phyloP scores from a whole-genome alignment of 805 yeast genomes.

The Yueomyces sp. region DNA sequence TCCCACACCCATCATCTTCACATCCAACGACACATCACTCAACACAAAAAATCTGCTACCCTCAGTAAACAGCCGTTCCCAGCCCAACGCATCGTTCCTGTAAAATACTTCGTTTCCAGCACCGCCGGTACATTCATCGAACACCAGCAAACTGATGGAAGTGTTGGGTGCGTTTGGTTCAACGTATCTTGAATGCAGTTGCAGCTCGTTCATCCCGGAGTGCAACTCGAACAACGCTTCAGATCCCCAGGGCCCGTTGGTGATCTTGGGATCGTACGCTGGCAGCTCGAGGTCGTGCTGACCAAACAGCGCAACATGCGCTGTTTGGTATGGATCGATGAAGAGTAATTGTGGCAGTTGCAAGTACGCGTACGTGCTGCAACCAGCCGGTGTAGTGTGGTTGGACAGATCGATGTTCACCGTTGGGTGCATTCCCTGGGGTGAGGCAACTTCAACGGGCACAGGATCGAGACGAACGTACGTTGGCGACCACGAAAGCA shows the following conservation, averaged over 20 bases:
- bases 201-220: slow-evolving; percentile 22
- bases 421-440: slow-evolving; percentile 29
- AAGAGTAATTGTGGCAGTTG: slow-evolving; percentile 34
- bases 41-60: too few relatives aligned
- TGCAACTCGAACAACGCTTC: slow-evolving; percentile 28
- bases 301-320: slow-evolving; percentile 34
- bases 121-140: too few relatives aligned
- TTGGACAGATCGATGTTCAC: slow-evolving; percentile 9
- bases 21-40: too few relatives aligned
- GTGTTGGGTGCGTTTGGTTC: slow-evolving; percentile 19
- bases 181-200: slow-evolving; percentile 40
- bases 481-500: slow-evolving; percentile 8
- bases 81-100: too few relatives aligned
- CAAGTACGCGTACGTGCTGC: slow-evolving; percentile 23
- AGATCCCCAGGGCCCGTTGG: slow-evolving; percentile 31
- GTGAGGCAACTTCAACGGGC: slow-evolving; percentile 7
- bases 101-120: too few relatives aligned
- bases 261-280: slow-evolving; percentile 24
- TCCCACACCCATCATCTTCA: too few relatives aligned
- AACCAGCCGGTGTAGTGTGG: background rate
- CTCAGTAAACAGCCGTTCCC: too few relatives aligned
- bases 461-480: slow-evolving; percentile 4
- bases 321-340: slow-evolving; percentile 42
- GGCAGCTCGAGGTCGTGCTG: slow-evolving; percentile 48
- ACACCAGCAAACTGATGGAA: too few relatives aligned